Evolutionary conservation across 2,329 filamentous ascomycete genomes (phyloP), one percentile per base, ranked within the genome.

Genomic region (Talaromyces sp.): DNA sequence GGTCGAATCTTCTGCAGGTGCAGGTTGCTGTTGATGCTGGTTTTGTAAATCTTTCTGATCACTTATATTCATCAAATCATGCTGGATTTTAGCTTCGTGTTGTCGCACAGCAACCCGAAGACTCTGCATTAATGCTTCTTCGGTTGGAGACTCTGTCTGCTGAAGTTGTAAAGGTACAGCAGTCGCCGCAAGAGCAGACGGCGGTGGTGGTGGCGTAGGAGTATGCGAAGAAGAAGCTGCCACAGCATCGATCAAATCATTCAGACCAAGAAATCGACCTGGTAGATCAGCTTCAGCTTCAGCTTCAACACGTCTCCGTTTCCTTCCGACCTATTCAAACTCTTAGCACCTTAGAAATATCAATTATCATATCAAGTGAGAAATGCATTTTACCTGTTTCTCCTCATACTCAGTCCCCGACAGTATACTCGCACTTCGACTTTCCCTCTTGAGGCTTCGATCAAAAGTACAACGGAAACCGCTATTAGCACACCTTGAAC

Each of bases 381-480:
- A 8, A 35, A 21, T 6, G n/a, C 7, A 37, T 43, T 21, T 28
- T 13, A 59, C 21, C 36, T 28, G 40, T 17, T 17, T 41, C 7
- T 56, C 52, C 33, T 51, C 48, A 28, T 52, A 17, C 11, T 37
- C 37, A 35, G n/a, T 40, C 8, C 41, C 41, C 5, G 46, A 56
- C 10, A 56, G 4, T 41, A 28, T 31, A 41, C 37, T 56, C 39
- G 31, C 28, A n/a, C 46, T 54, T 17, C 41, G 53, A 57, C 33
- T 57, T 10, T 48, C 21, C 22, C 36, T 37, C 41, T 60, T 46
- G 6, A 45, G 35, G 15, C 9, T 43, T 35, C 57, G 33, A 5
- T 61, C 37, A 31, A 63, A 60, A 3, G 62, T 61, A 36, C 62
- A 63, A 11, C 15, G 28, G 13, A 60, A 31, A 3, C 58, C 59